phyloP scores from a whole-genome alignment of 1,284 basidiomycete species.

The Heterobasidion annosum region DNA sequence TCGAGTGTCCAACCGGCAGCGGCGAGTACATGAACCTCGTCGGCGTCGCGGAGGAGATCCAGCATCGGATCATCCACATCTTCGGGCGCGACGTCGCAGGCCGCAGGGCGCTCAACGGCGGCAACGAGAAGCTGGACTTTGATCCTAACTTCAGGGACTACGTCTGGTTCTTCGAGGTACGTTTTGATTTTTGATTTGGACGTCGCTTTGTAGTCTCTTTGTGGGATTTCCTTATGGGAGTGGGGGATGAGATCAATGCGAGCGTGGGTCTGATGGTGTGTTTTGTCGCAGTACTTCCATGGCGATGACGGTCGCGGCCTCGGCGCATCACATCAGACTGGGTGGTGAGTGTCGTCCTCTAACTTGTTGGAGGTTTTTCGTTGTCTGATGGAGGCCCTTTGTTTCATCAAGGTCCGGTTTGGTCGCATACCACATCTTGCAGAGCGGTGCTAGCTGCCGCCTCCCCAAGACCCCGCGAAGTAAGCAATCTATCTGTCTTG shows the following conservation, averaged over 20 bases:
- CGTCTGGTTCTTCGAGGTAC: conserved; percentile 88
- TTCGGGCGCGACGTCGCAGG: conserved; percentile 87
- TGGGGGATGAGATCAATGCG: no score
- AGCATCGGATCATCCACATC: conserved; percentile 95
- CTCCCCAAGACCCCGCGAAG: conserved; percentile 84
- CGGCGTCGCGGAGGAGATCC: conserved; percentile 91
- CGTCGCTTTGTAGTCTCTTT: no score
- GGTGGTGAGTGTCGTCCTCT: conserved; percentile 54
- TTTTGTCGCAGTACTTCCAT: conserved; percentile 75
- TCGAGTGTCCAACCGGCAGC: conserved; percentile 93
- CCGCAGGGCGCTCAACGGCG: conserved; percentile 85
- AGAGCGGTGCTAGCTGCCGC: conserved; percentile 77
- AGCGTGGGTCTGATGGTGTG: background rate
- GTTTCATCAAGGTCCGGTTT: conserved; percentile 64
- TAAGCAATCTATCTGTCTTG: conserved; percentile 27
- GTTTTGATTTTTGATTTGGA: conserved; percentile 11
- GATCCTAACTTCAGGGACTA: conserved; percentile 98
- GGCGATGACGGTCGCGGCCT: conserved; percentile 87
- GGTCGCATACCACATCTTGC: conserved; percentile 87
- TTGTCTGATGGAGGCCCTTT: background rate
- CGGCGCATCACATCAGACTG: conserved; percentile 96
- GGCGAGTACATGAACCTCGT: conserved; percentile 95
- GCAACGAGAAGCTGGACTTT: conserved; percentile 77
- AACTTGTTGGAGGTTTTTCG: background rate
- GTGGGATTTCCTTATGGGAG: no score